These are phyloP conservation scores for Megacollybia marginata DNA, from an alignment of 768 basidiomycete species.

Conservation along the genomic window DNA sequence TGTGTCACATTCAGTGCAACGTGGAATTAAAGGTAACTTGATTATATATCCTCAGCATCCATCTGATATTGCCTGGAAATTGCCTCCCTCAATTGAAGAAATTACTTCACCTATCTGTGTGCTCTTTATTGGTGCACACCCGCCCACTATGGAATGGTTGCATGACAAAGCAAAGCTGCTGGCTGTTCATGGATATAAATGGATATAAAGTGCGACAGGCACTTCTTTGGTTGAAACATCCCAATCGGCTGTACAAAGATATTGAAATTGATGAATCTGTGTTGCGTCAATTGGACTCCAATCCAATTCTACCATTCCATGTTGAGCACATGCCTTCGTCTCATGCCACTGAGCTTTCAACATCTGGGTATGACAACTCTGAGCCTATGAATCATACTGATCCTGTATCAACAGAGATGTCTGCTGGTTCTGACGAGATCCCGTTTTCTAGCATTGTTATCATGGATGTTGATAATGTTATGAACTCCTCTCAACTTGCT, in stretches of 20 bases:
- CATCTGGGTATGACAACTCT: not conserved
- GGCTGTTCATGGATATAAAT: too few relatives aligned
- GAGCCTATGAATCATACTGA: too few relatives aligned
- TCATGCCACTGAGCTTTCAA: not conserved
- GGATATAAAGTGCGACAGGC: too few relatives aligned
- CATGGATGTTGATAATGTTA: constrained; percentile 14
- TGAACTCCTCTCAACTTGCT: constrained; percentile 6
- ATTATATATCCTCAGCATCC: constrained; percentile 33
- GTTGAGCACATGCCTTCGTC: not conserved
- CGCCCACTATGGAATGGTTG: constrained; percentile 22
- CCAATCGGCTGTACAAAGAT: too few relatives aligned
- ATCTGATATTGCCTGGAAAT: constrained; percentile 12
- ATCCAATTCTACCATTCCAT: not conserved
- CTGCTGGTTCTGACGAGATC: not conserved
- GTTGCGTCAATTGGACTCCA: not conserved
- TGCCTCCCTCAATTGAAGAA: constrained; percentile 30
- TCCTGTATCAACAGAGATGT: too few relatives aligned
- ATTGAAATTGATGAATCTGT: not conserved
- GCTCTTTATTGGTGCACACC: constrained; percentile 26
- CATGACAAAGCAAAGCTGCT: not conserved
- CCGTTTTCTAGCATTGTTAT: constrained; percentile 2
- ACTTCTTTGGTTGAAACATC: too few relatives aligned
- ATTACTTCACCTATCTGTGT: constrained; percentile 29
- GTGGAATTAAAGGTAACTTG: constrained; percentile 29
- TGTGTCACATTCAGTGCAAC: constrained; percentile 12